Conservation (phyloP, 2,329 filamentous ascomycete species). For the Ascochyta koolunga region DNA sequence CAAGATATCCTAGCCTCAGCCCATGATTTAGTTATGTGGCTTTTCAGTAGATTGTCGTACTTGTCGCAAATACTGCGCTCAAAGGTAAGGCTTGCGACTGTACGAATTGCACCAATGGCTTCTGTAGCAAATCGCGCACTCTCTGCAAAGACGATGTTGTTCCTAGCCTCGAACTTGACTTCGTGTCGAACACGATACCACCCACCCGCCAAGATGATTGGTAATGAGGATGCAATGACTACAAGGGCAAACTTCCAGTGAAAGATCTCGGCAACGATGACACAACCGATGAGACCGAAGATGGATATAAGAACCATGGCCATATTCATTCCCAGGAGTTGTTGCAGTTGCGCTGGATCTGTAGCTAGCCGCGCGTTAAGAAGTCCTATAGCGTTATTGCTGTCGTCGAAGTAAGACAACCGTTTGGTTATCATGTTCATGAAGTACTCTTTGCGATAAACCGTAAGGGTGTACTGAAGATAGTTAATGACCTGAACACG, state of each 20-base stretch:
- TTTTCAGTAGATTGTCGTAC: conserved; percentile 73
- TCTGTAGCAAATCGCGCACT: conserved; percentile 91
- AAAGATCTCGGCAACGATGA: conserved; percentile 70
- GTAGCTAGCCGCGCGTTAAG: conserved; percentile 67
- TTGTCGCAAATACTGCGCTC: conserved; percentile 77
- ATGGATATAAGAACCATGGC: conserved; percentile 81
- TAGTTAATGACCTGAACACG: not conserved
- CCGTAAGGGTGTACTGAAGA: conserved; percentile 58
- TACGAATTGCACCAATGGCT: conserved; percentile 88
- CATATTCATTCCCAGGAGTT: conserved; percentile 41
- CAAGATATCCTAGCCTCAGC: conserved; percentile 63
- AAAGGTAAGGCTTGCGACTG: conserved; percentile 87
- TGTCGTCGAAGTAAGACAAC: conserved; percentile 86
- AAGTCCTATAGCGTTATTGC: conserved; percentile 85
- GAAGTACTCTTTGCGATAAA: conserved; percentile 81
- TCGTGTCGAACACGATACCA: conserved; percentile 75
- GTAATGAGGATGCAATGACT: conserved; percentile 65
- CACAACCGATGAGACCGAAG: conserved; percentile 77
- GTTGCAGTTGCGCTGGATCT: conserved; percentile 35
- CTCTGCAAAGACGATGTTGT: conserved; percentile 76
- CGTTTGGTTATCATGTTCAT: conserved; percentile 87
- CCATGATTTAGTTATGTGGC: conserved; percentile 71
- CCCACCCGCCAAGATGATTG: conserved; percentile 76
- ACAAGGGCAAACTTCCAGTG: conserved; percentile 88
- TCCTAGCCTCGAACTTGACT: conserved; percentile 29